Base-by-base conservation (phyloP, 352 stramenopile species). In the Phytophthora megakarya region DNA sequence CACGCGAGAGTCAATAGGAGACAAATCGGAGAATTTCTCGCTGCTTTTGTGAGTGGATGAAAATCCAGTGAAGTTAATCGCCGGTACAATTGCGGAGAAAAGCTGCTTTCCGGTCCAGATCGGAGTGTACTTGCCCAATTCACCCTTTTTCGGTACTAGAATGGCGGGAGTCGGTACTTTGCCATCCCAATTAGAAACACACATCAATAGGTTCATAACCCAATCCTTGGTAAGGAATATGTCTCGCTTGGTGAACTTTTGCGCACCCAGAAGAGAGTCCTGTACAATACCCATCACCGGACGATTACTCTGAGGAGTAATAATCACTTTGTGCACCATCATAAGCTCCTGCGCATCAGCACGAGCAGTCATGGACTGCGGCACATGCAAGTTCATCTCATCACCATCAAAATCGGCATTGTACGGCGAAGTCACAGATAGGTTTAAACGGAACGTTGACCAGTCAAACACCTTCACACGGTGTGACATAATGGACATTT, bases 361-460 rank as follows among this genome's bases (percentile, higher is more conserved):
- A 61, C 95, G 86, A 52, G 97, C 97, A 30, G 97, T 92, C 58
- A 99, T 84, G n/a, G 93, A 98, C 83, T 99, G 98, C 37, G 95
- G 96, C 4, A 98, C 90, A 78, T 98, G 95, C 56, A 99, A 82
- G 77, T 99, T 99, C 98, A 99, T 99, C 79, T 99, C 97, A 72
- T 99, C 98, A 47, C 98, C 98, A 88, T 99, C 98, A 69, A 99
- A 99, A 91, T 99, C 98, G 59, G 98, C 98, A 75, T 99, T 99
- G 83, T 99, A 99, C 26, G 98, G 97, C 19, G 96, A 96, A 5
- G 98, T 99, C 16, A 97, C 89, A 39, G 91, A 98, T 51, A 99
- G 79, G 73, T 99, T 99, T 43, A 99, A 79, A 70, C 98, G 95
- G 81, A 99, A 99, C 19, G 98, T 99, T 42, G 93, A 99, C 94